These are phyloP conservation scores for Penicillium malachiteum DNA, from an alignment of 495 filamentous ascomycete species.

Conservation along the genomic window DNA sequence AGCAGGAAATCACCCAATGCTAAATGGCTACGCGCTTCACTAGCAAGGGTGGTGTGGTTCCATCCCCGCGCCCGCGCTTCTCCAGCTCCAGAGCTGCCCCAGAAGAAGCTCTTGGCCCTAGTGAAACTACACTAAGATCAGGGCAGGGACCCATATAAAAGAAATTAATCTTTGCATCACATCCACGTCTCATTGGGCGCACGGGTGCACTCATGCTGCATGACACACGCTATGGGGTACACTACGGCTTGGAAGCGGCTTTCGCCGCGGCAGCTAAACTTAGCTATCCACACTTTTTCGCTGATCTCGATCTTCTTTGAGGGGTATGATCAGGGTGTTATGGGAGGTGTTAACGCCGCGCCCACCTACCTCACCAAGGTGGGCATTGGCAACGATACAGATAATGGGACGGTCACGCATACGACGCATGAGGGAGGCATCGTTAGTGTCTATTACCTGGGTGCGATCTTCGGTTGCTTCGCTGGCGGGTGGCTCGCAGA, in stretches of 20 bases:
- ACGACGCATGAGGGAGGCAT: conserved; percentile 47
- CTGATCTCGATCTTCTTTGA: conserved; percentile 53
- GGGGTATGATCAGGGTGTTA: conserved; percentile 56
- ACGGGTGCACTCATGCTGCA: neutral
- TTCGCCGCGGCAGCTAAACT: conserved; percentile 39
- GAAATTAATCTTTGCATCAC: neutral
- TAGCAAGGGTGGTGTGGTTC: neutral
- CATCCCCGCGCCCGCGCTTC: neutral
- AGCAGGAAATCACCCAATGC: neutral
- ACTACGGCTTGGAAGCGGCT: conserved; percentile 44
- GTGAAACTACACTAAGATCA: neutral
- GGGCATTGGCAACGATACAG: conserved; percentile 33
- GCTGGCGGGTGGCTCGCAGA: conserved; percentile 53
- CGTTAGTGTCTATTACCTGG: conserved; percentile 55
- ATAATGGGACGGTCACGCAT: conserved; percentile 37
- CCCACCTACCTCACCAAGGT: conserved; percentile 39
- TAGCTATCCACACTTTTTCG: conserved; percentile 47
- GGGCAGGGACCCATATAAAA: conserved; percentile 2
- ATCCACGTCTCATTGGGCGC: neutral
- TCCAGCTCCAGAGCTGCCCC: neutral
- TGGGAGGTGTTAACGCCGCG: conserved; percentile 49
- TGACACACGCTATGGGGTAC: conserved; percentile 31
- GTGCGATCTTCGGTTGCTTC: conserved; percentile 55
- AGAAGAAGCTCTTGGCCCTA: neutral
- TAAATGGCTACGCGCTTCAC: conserved; percentile 3